Conservation (phyloP, 2,329 filamentous ascomycete genomes). For the Trichoderma brevicompactum region DNA sequence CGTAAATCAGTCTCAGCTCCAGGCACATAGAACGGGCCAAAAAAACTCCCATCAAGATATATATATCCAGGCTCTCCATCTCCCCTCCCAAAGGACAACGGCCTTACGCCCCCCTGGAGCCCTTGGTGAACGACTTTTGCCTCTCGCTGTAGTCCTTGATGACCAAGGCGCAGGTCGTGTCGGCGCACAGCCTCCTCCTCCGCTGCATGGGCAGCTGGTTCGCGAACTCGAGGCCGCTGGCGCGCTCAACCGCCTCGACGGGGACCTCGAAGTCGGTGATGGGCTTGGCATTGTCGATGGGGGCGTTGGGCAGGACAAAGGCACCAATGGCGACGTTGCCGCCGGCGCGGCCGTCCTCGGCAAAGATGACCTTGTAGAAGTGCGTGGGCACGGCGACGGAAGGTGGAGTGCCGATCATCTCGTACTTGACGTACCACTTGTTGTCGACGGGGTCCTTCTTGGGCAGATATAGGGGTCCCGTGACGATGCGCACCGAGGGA, state of each 20-base stretch:
- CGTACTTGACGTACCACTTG: conserved; percentile 95
- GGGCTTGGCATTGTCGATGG: conserved; percentile 84
- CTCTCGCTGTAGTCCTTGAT: conserved; percentile 76
- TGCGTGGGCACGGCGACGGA: conserved; percentile 96
- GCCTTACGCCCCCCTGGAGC: conserved; percentile 5
- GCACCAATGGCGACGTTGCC: conserved; percentile 88
- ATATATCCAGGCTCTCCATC: neutral
- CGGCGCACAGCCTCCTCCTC: conserved; percentile 79
- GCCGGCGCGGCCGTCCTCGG: conserved; percentile 73
- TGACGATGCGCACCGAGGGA: conserved; percentile 87
- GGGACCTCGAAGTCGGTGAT: conserved; percentile 94
- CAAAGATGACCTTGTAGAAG: conserved; percentile 99
- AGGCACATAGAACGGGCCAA: neutral
- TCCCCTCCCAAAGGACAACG: neutral
- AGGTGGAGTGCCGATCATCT: conserved; percentile 91
- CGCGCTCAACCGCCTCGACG: conserved; percentile 87
- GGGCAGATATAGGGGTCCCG: conserved; percentile 90
- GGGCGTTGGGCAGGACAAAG: conserved; percentile 92
- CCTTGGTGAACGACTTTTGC: conserved; percentile 62
- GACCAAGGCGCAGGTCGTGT: conserved; percentile 81
- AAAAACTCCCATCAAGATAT: neutral
- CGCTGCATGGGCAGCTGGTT: conserved; percentile 73
- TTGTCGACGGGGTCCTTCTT: conserved; percentile 79
- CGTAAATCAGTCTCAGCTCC: neutral
- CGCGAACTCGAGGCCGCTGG: conserved; percentile 90